phyloP scores from a whole-genome alignment of 2,329 filamentous ascomycete genomes.

The Ophiocordyceps robertsii region DNA sequence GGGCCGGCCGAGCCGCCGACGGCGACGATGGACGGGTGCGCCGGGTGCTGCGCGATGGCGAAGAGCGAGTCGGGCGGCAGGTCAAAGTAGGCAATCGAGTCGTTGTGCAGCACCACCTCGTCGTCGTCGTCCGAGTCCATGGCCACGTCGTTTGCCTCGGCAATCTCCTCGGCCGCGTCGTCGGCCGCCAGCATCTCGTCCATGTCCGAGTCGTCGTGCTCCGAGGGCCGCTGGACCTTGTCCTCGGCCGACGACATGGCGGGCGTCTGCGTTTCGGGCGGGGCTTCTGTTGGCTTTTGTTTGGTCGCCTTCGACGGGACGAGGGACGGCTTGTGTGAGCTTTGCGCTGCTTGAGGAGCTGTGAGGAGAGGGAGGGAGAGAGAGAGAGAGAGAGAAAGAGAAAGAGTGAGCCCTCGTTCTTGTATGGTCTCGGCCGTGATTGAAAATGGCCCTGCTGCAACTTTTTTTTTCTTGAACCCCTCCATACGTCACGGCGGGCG shows the following conservation, averaged over 20 bases:
- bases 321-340: no score
- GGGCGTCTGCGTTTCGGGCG: not conserved
- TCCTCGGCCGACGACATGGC: conserved; percentile 17
- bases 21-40: conserved; percentile 62
- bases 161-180: conserved; percentile 66
- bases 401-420: no score
- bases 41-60: conserved; percentile 84
- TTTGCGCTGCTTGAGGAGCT: no score
- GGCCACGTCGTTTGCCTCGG: conserved; percentile 39
- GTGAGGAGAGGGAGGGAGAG: no score
- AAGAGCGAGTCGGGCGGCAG: conserved; percentile 83
- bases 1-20: conserved; percentile 65
- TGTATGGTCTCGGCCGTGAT: no score
- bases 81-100: conserved; percentile 89
- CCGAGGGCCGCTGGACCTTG: conserved; percentile 21
- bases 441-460: no score
- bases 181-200: conserved; percentile 58
- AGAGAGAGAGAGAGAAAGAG: no score
- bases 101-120: conserved; percentile 71
- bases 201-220: conserved; percentile 47
- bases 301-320: not conserved
- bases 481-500: no score
- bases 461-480: no score
- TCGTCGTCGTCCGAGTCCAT: conserved; percentile 70
- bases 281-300: not conserved